Base-by-base conservation (phyloP, 768 basidiomycete species). In the Pleurotus citrinopileatus region DNA sequence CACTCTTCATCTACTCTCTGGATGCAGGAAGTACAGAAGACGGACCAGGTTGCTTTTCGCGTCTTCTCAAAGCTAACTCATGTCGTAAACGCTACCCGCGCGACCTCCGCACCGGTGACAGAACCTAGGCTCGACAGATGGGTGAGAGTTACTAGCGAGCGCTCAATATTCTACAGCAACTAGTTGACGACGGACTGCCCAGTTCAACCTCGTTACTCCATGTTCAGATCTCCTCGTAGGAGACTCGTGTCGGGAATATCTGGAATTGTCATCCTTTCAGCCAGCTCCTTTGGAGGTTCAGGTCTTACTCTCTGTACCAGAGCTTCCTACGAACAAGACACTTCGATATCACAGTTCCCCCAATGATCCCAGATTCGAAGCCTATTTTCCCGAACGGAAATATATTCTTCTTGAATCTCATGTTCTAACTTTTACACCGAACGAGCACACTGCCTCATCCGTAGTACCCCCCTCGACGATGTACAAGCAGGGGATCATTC, bases 171-270 rank as follows among this genome's bases (percentile, higher is more conserved):
- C 6, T 40, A 17, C 6, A 8, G 7, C 19, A 5, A n/a, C 38
- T 20, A 7, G n/a, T 15, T 40, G 38, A 40, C 38, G 7, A 40
- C 29, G 38, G 17, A 13, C 7, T 40, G 17, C 12, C 3, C n/a
- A 91, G 89, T 91, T 91, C 76, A 91, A 91, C 67, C 74, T 91
- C 52, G 87, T 89, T 69, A 88, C 83, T 1, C 86, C 86, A n/a
- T 86, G 89, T 69, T 77, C 81, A 23, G 84, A 89, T 56, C 60
- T 74, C n/a, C 85, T 83, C 67, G 82, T 78, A 57, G 81, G 82
- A 57, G 75, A 82, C 42, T 78, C 82, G 28, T 70, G 79, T 26
- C 79, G 82, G 55, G 72, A 75, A 6, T 91, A 86, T 66, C 79
- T 78, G 51, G 70, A 79, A 23, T 74, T 90, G 12, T 86, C 85